Evolutionary conservation across 306 rosid species (phyloP).

Genomic region (Sophora flavescens): DNA sequence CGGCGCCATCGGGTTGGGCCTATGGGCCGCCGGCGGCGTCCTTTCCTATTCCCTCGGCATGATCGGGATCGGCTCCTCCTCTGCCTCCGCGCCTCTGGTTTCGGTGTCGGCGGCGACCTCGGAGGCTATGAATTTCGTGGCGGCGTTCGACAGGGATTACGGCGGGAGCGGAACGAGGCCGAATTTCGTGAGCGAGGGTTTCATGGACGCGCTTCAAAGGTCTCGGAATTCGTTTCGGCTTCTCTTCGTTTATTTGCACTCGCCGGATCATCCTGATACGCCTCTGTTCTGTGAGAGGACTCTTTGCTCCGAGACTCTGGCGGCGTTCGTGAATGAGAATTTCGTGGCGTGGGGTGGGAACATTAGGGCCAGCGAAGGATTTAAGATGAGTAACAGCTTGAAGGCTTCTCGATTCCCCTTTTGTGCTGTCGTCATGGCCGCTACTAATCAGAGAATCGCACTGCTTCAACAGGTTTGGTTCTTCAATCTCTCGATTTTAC

Average conservation of each 20-base stretch:
- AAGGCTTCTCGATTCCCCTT: conserved; percentile 94
- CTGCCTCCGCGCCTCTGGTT: conserved; percentile 59
- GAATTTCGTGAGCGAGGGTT: conserved; percentile 82
- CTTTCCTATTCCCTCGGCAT: conserved; percentile 86
- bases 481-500: background rate
- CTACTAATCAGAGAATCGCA: conserved; percentile 93
- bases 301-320: conserved; percentile 68
- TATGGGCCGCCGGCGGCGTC: conserved; percentile 97
- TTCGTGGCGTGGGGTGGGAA: conserved; percentile 98
- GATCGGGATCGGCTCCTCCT: conserved; percentile 65
- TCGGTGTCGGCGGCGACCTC: conserved; percentile 67
- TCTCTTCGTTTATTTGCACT: conserved; percentile 88
- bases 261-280: conserved; percentile 96
- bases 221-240: conserved; percentile 79
- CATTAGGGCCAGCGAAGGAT: conserved; percentile 90
- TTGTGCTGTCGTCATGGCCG: conserved; percentile 94
- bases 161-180: conserved; percentile 56
- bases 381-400: conserved; percentile 97
- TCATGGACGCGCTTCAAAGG: conserved; percentile 90
- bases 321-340: conserved; percentile 80
- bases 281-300: conserved; percentile 83
- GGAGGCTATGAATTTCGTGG: conserved; percentile 77
- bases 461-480: conserved; percentile 86
- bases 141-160: conserved; percentile 78
- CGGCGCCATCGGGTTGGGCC: conserved; percentile 83